Evolutionary conservation across 2,329 filamentous ascomycete genomes (phyloP).

Genomic region (Epichloe scottii): DNA sequence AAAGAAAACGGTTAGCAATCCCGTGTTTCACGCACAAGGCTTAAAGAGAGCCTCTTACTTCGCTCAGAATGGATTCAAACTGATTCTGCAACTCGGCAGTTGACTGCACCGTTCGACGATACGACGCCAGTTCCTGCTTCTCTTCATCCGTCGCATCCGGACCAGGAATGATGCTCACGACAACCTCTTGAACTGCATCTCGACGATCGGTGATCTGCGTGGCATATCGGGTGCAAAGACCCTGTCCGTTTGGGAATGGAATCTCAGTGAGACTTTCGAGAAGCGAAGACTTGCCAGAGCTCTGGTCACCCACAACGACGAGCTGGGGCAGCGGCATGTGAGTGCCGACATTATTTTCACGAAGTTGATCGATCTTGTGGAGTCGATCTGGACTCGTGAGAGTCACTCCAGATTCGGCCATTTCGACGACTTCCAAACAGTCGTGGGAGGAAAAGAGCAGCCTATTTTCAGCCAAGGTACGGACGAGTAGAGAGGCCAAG

Average conservation of each 20-base stretch:
- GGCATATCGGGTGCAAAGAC: constrained; percentile 35
- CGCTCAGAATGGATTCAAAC: constrained; percentile 25
- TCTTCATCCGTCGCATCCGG: constrained; percentile 8
- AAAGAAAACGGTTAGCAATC: neutral
- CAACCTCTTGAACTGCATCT: constrained; percentile 22
- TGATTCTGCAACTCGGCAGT: neutral
- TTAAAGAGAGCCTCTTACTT: constrained; percentile 17
- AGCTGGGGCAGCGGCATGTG: constrained; percentile 42
- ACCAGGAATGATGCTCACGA: constrained; percentile 26
- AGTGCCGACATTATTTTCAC: constrained; percentile 26
- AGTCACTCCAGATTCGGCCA: neutral
- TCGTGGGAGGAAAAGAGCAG: neutral
- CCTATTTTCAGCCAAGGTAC: neutral
- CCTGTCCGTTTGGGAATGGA: constrained; percentile 30
- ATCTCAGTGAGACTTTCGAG: constrained; percentile 51
- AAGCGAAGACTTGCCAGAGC: constrained; percentile 75
- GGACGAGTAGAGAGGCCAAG: too few relatives aligned
- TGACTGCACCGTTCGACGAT: neutral
- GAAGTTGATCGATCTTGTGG: constrained; percentile 27
- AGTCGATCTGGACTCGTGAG: constrained; percentile 4
- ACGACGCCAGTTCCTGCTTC: neutral
- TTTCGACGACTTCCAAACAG: neutral
- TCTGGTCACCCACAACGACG: constrained; percentile 74
- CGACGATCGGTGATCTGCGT: constrained; percentile 20
- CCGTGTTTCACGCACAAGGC: neutral